Base-by-base conservation (phyloP, 495 filamentous ascomycete species). In the Xylaria cubensis region DNA sequence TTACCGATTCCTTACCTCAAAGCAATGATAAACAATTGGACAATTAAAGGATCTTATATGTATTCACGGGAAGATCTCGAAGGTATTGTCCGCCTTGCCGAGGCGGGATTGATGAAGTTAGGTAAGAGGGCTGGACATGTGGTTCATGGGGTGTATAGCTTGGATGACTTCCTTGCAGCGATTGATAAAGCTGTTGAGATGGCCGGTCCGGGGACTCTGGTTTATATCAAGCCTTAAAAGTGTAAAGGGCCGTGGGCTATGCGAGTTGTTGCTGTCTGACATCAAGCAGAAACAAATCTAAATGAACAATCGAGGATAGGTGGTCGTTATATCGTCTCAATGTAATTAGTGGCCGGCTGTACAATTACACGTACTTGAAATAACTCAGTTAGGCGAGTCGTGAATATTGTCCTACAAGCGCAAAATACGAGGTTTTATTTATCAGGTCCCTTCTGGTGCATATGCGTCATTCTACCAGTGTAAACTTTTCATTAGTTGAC, bases 41-140 rank as follows among this genome's bases (percentile, higher is more conserved):
- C 75, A 9, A 41, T 84, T 3, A 81, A 79, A 32, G 84, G 82
- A 24, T 82, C 82, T 65, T 72, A 80, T 58, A 86, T 86, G 84
- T 81, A 80, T 65, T 69, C 79, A 51, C 74, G 80, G 12, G 76
- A 81, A 21, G 78, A 78, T n/a, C 8, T 59, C 1, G 34, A 59
- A 41, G 34, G 32, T 0, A 34, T 58, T n/a, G 17, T 69, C n/a
- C 67, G 53, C n/a, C 50, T 69, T 21, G 53, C 53, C 8, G 67
- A 69, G 36, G 36, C 36, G 21, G 67, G 67, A 36, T 59, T 69
- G 67, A 34, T 69, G 67, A 69, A 81, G 66, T 53, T 88, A 67
- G 77, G 84, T 0, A 61, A 69, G 21, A 75, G 65, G 74, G 76
- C 78, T 64, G 76, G 83, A 5, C 67, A 82, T 63, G 41, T 79